A percentile compares a stretch with the other conserved stretches of the same genome.
Evolutionary conservation across 352 stramenopile genomes (phyloP).

Genomic region (Phytophthora cryptogea): DNA sequence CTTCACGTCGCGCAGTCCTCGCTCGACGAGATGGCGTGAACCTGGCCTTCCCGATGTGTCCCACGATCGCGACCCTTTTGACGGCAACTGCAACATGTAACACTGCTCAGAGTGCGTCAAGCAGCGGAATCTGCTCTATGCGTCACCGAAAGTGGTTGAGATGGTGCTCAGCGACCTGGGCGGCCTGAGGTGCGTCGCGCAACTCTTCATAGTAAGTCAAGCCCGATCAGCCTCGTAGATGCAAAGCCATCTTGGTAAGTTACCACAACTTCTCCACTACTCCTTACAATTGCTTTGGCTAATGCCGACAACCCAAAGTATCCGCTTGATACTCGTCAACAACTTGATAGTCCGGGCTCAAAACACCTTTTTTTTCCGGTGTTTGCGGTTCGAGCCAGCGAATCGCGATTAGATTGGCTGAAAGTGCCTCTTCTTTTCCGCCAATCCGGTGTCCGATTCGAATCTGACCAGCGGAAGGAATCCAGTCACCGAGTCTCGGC

Average conservation of each 20-base stretch:
- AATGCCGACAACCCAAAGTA: not conserved
- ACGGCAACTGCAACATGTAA: conserved; percentile 25
- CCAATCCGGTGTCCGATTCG: conserved; percentile 20
- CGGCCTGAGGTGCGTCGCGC: too few species aligned
- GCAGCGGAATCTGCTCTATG: conserved; percentile 11
- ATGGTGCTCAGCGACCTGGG: conserved; percentile 4
- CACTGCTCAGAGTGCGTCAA: conserved; percentile 2
- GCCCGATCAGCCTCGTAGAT: not conserved
- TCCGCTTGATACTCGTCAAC: not conserved
- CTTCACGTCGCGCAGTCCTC: conserved; percentile 23
- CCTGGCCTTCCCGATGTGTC: conserved; percentile 18
- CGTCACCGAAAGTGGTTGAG: conserved; percentile 1
- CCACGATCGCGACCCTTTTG: conserved; percentile 22
- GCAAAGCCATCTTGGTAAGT: too few species aligned
- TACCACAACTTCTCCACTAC: too few species aligned
- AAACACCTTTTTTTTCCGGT: conserved; percentile 3
- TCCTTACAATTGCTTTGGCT: too few species aligned
- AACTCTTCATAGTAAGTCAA: not conserved
- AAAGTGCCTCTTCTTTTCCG: conserved; percentile 3
- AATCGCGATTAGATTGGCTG: not conserved
- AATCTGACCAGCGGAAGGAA: conserved; percentile 14
- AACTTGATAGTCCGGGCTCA: conserved; percentile 2
- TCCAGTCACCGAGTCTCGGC: conserved; percentile 1
- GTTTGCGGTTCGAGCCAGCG: conserved; percentile 11
- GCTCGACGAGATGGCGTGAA: conserved; percentile 16